A percentile compares a stretch with the other conserved stretches of the same genome.
Conservation (phyloP, 345 rosid genomes). For the Eucalyptus erythrocorys region DNA sequence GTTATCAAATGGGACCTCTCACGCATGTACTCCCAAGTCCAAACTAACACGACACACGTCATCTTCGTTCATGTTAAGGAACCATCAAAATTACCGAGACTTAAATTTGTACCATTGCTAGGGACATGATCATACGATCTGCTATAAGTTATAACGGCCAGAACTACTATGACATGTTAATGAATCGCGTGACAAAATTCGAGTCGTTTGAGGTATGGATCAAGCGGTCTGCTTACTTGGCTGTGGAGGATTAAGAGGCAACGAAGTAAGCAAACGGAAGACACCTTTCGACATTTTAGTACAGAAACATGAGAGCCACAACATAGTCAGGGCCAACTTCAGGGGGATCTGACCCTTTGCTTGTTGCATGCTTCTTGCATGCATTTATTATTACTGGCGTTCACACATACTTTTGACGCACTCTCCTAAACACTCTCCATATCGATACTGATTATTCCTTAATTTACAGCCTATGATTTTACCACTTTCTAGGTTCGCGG, state of each 20-base stretch:
- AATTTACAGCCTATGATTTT: neutral
- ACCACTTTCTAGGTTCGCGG: neutral
- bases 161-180: neutral
- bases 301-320: neutral
- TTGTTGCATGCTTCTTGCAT: neutral
- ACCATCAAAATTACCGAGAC: neutral
- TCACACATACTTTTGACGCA: neutral
- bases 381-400: neutral
- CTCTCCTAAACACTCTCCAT: neutral
- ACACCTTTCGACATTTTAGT: neutral
- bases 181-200: neutral
- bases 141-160: neutral
- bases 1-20: neutral
- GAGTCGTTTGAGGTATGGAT: neutral
- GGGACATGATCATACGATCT: neutral
- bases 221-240: neutral
- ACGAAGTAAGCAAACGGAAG: neutral
- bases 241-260: neutral
- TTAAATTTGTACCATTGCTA: neutral
- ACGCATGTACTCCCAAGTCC: neutral
- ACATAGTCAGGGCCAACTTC: neutral
- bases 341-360: neutral
- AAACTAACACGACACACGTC: neutral
- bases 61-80: neutral
- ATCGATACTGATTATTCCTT: neutral